Evolutionary conservation across 768 basidiomycete species (phyloP).

Genomic region (Plicaturopsis crispa): DNA sequence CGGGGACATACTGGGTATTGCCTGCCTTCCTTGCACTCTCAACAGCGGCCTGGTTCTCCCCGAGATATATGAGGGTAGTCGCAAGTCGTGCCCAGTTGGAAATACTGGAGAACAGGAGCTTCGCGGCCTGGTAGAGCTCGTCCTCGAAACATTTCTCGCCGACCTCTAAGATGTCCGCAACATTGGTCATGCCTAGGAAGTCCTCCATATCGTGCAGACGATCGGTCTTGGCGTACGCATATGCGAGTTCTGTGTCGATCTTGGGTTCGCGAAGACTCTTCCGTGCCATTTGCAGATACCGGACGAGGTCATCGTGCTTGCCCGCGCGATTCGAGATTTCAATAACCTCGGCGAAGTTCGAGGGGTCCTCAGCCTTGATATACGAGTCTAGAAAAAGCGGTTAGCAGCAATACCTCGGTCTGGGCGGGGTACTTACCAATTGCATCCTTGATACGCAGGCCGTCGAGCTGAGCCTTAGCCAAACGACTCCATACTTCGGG

Average conservation of each 20-base stretch:
- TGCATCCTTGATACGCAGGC: constrained; percentile 94
- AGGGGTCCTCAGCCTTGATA: constrained; percentile 93
- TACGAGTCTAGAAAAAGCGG: constrained; percentile 65
- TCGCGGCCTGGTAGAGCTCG: constrained; percentile 94
- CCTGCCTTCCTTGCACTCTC: constrained; percentile 99
- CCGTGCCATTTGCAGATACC: constrained; percentile 97
- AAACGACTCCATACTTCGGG: constrained; percentile 97
- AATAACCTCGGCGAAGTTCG: constrained; percentile 91
- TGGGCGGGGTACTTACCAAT: constrained; percentile 55
- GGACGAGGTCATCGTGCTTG: constrained; percentile 89
- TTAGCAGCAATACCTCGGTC: constrained; percentile 2
- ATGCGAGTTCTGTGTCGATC: constrained; percentile 96
- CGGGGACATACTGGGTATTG: constrained; percentile 79
- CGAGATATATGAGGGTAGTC: constrained; percentile 96
- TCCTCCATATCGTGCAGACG: constrained; percentile 99
- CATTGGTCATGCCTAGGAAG: constrained; percentile 97
- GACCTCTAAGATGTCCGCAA: constrained; percentile 92
- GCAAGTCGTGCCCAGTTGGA: constrained; percentile 98
- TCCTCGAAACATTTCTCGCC: constrained; percentile 99
- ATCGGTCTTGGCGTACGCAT: constrained; percentile 97
- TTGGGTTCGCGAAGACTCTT: constrained; percentile 94
- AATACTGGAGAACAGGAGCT: constrained; percentile 92
- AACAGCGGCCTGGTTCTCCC: constrained; percentile 96
- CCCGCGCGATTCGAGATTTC: constrained; percentile 94
- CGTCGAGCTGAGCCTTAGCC: constrained; percentile 98